phyloP scores from a whole-genome alignment of 768 basidiomycete genomes.

The Chalciporus piperatus region DNA sequence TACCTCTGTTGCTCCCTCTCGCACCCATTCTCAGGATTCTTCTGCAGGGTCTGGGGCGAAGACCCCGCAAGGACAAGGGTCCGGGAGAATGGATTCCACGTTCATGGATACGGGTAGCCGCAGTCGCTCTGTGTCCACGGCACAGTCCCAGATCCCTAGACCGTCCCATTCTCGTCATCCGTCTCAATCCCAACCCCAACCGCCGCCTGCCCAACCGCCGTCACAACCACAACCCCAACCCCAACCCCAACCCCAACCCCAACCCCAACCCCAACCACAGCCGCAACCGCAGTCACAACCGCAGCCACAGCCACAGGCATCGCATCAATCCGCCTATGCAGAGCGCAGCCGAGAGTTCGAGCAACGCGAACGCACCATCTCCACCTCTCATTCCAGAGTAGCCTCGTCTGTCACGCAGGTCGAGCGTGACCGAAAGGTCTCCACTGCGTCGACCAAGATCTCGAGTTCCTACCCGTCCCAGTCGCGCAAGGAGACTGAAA shows the following conservation, averaged over 20 bases:
- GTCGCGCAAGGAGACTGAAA: conserved; percentile 18
- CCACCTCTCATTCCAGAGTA: conserved; percentile 25
- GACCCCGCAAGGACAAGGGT: conserved; percentile 32
- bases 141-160: conserved; percentile 17
- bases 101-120: conserved; percentile 31
- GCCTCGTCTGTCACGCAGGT: conserved; percentile 19
- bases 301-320: conserved; percentile 1
- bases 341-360: conserved; percentile 27
- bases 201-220: not conserved
- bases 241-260: not conserved
- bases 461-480: conserved; percentile 34
- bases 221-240: conserved; percentile 1
- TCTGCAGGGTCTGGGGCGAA: conserved; percentile 29
- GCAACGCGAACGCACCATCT: conserved; percentile 19
- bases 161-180: conserved; percentile 16
- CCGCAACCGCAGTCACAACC: not conserved
- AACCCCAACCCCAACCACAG: not conserved
- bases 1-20: conserved; percentile 49
- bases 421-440: conserved; percentile 27
- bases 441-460: conserved; percentile 23
- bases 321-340: conserved; percentile 17
- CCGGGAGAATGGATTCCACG: conserved; percentile 23
- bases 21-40: conserved; percentile 51
- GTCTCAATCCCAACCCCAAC: conserved; percentile 3
- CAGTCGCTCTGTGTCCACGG: conserved; percentile 21